Evolutionary conservation across 2,329 filamentous ascomycete species (phyloP), one percentile per base, ranked within the genome.

Genomic region (Lojkania enalia): DNA sequence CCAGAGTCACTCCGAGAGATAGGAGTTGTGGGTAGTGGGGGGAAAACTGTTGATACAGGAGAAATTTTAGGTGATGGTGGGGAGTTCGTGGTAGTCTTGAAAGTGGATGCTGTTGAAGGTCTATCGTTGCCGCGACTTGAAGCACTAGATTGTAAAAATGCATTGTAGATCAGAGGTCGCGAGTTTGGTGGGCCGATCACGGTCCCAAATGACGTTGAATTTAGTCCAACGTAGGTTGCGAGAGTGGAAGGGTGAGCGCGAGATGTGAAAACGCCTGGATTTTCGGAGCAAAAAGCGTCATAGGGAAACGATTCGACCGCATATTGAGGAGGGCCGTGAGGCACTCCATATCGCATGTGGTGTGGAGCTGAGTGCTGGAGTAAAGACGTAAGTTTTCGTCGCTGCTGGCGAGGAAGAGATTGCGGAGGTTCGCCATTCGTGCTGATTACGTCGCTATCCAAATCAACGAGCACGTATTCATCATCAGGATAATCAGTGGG

Each of bases 1-100:
- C 90, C 92, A 3, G 92, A 96, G 64, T 99, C 94, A 61, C 87
- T 95, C 13, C 90, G 82, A 4, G 90, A 95, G n/a, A 88, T 82
- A 0, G 88, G 86, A 2, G 88, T 92, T 2, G 81, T 80, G 3
- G 88, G 86, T 70, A 89, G 75, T 0, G 84, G 81, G 6, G 89
- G 87, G 64, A 95, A 96, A 56, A 82, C 83, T 23, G 81, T 80
- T 2, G 89, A 95, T 1, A 87, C 78, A 2, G 91, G 90, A 1
- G 91, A 96, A 12, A 85, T 71, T 52, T 74, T 73, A 1, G 82
- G 79, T 2, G 81, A 83, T 18, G 80, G 79, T 20, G 80, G 79
- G 21, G 80, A 81, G 48, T 73, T 70, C 5, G 52, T 50, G 20
- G 48, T 58, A 1, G 65, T 69, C 46, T 63, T 69, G 12, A 69